Evolutionary conservation across 2,329 filamentous ascomycete species (phyloP).

Genomic region (Aspergillus brunneoviolaceus): DNA sequence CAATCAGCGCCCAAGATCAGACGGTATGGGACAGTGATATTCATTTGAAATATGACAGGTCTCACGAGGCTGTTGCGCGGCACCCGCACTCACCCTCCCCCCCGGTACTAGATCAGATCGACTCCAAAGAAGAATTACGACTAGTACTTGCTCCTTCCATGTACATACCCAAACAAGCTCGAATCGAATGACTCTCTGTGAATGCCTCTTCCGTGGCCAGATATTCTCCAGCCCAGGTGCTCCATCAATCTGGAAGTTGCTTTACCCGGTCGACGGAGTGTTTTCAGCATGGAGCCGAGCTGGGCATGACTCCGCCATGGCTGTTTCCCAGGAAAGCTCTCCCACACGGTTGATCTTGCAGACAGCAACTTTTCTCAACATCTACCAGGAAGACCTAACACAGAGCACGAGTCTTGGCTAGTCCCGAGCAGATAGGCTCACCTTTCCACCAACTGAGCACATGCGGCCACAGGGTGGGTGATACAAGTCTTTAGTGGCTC

Average conservation of each 20-base stretch:
- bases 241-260: background rate
- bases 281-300: background rate
- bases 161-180: background rate
- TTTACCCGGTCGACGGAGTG: background rate
- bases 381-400: no score
- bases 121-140: background rate
- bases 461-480: no score
- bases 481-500: no score
- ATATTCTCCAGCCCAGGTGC: background rate
- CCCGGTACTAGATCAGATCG: background rate
- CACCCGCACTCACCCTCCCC: background rate
- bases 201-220: background rate
- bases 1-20: background rate
- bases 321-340: no score
- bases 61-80: background rate
- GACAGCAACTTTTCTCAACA: no score
- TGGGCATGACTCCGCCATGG: no score
- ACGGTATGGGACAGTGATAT: background rate
- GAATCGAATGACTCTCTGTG: background rate
- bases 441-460: no score
- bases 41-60: background rate
- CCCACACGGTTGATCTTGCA: no score
- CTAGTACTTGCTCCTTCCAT: background rate
- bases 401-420: no score
- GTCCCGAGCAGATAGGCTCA: no score